phyloP scores from a whole-genome alignment of 2,329 filamentous ascomycete species.

The Aureobasidium leucospermi region DNA sequence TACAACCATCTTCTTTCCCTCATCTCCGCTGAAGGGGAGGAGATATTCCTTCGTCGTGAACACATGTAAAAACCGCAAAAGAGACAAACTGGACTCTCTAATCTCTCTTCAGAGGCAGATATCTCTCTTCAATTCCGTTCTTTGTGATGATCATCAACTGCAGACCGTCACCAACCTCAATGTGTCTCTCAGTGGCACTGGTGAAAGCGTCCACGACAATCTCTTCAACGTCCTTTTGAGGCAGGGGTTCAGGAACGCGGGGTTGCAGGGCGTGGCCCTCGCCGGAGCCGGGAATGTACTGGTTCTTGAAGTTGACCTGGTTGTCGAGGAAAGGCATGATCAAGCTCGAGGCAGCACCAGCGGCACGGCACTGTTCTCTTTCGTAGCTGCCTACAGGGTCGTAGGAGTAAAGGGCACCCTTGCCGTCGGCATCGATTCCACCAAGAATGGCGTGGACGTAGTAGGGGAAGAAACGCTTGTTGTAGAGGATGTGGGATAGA shows the following conservation, averaged over 20 bases:
- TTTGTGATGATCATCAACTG: conserved; percentile 92
- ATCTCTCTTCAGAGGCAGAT: conserved; percentile 81
- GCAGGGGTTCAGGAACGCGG: conserved; percentile 61
- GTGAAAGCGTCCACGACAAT: conserved; percentile 97
- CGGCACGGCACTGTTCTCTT: conserved; percentile 89
- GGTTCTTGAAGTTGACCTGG: conserved; percentile 99
- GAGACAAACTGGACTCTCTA: conserved; percentile 30
- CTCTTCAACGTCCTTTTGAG: conserved; percentile 67
- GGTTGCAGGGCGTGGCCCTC: conserved; percentile 72
- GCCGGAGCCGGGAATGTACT: conserved; percentile 83
- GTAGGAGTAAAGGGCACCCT: conserved; percentile 92
- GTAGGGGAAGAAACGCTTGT: conserved; percentile 98
- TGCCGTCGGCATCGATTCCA: conserved; percentile 88
- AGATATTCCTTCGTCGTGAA: conserved; percentile 8
- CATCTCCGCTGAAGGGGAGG: not conserved
- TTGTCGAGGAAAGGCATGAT: conserved; percentile 99
- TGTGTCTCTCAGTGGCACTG: conserved; percentile 90
- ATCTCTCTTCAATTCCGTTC: conserved; percentile 80
- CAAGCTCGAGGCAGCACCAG: conserved; percentile 73
- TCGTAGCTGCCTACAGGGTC: conserved; percentile 98
- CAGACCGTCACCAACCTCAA: conserved; percentile 92
- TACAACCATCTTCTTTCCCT: not conserved
- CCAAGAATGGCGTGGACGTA: conserved; percentile 93
- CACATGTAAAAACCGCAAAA: conserved; percentile 5
- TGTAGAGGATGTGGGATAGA: conserved; percentile 89